Percentiles rank a stretch among this genome's conserved stretches.
Conservation (phyloP, 2,329 filamentous ascomycete species). For the Dothidotthia symphoricarpi region DNA sequence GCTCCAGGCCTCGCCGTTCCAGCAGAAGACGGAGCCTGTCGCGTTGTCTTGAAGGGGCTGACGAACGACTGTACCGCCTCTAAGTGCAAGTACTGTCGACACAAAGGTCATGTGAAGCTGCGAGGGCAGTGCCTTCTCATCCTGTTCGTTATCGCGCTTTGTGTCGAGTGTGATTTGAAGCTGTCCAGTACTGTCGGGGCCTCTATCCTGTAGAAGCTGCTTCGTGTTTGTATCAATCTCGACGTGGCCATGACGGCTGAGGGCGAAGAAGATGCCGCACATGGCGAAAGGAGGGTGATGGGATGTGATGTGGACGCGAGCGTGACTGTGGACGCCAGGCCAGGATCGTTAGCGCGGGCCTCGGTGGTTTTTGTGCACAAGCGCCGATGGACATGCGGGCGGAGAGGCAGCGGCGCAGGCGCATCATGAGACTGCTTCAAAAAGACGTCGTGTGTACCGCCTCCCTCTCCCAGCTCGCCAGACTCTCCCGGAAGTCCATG, state of each 20-base stretch:
- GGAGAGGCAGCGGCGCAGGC: slow-evolving; percentile 10
- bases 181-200: slow-evolving; percentile 31
- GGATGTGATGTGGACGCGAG: slow-evolving; percentile 4
- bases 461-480: no score
- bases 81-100: slow-evolving; percentile 87
- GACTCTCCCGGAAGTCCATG: no score
- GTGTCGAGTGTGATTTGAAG: slow-evolving; percentile 16
- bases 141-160: background rate
- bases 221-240: slow-evolving; percentile 24
- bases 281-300: slow-evolving; percentile 15
- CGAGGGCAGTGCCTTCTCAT: no score
- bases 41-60: slow-evolving; percentile 68
- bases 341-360: no score
- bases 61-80: slow-evolving; percentile 66
- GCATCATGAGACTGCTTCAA: no score
- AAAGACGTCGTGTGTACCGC: no score
- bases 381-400: slow-evolving; percentile 19
- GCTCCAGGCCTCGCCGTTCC: slow-evolving; percentile 97
- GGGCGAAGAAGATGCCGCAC: slow-evolving; percentile 54
- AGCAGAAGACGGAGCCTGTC: slow-evolving; percentile 73
- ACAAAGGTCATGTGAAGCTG: slow-evolving; percentile 59
- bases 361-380: slow-evolving; percentile 21
- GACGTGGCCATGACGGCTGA: slow-evolving; percentile 35
- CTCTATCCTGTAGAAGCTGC: slow-evolving; percentile 32
- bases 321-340: no score